Percentiles rank a stretch among this genome's conserved stretches.
Conservation (phyloP, 306 rosid genomes). For the Castanea crenata region DNA sequence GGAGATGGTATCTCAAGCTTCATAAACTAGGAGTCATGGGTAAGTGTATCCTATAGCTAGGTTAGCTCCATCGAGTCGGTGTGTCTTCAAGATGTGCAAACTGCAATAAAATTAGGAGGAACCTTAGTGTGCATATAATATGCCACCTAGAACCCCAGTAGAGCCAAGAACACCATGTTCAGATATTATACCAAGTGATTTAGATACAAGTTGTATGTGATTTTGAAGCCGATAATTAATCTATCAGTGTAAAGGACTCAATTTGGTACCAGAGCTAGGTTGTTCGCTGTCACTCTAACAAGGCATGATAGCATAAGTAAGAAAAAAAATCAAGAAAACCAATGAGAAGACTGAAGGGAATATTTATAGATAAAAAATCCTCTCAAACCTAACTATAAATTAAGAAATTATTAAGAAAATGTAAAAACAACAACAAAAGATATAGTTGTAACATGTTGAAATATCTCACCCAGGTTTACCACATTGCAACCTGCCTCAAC, state of each 20-base stretch:
- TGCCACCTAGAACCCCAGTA: conserved; percentile 12
- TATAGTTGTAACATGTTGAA: background rate
- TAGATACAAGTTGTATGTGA: conserved; percentile 1
- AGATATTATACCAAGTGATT: background rate
- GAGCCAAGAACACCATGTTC: conserved; percentile 7
- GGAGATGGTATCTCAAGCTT: too few relatives aligned
- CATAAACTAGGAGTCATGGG: too few relatives aligned
- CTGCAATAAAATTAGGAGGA: conserved; percentile 44
- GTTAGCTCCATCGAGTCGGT: too few relatives aligned
- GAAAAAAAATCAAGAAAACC: background rate
- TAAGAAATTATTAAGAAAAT: background rate
- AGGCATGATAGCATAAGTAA: background rate
- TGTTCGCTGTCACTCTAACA: too few relatives aligned
- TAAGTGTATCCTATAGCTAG: too few relatives aligned
- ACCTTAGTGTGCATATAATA: conserved; percentile 21
- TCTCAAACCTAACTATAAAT: background rate
- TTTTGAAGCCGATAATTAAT: background rate
- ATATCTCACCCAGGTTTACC: background rate
- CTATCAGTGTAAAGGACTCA: background rate
- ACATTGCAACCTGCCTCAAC: background rate
- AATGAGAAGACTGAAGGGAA: background rate
- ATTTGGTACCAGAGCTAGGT: too few relatives aligned
- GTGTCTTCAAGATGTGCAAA: conserved; percentile 91
- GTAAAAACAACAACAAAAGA: background rate
- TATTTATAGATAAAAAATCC: background rate